These are phyloP conservation scores for Sugiyamaella americana DNA, from an alignment of 805 yeast species.

Conservation along the genomic window DNA sequence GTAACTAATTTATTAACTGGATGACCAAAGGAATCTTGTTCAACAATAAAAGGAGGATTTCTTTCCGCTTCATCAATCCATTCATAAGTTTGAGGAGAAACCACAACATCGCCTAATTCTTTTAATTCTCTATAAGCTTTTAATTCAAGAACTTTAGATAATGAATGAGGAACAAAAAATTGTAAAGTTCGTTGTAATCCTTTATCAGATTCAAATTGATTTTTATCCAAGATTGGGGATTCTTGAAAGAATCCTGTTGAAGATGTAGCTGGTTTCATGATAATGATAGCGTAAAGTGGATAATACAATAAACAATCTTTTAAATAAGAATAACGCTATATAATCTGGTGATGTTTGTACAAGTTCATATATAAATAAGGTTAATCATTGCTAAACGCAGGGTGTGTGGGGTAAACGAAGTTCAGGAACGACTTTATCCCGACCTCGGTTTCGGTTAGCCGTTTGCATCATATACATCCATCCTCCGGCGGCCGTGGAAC, in stretches of 20 bases:
- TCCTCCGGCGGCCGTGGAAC: too few relatives aligned
- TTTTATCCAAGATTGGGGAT: slow-evolving; percentile 20
- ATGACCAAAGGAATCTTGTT: slow-evolving; percentile 29
- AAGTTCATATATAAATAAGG: too few relatives aligned
- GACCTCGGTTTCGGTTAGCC: too few relatives aligned
- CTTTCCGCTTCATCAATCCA: slow-evolving; percentile 29
- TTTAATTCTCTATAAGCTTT: slow-evolving; percentile 14
- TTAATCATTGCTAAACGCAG: too few relatives aligned
- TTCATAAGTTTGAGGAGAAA: slow-evolving; percentile 21
- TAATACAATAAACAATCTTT: too few relatives aligned
- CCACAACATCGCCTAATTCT: slow-evolving; percentile 23
- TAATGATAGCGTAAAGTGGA: too few relatives aligned
- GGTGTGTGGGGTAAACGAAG: too few relatives aligned
- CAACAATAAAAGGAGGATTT: slow-evolving; percentile 25
- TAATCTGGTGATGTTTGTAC: too few relatives aligned
- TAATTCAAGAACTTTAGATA: background rate
- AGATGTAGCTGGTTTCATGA: slow-evolving; percentile 21
- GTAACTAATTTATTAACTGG: slow-evolving; percentile 24
- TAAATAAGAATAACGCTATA: too few relatives aligned
- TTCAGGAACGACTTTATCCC: too few relatives aligned
- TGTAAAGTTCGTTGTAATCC: slow-evolving; percentile 21
- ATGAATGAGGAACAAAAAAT: slow-evolving; percentile 2
- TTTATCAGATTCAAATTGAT: slow-evolving; percentile 23
- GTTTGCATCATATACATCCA: too few relatives aligned
- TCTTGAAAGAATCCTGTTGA: slow-evolving; percentile 27